Evolutionary conservation across 768 basidiomycete species (phyloP).

Genomic region (Suillus clintonianus): DNA sequence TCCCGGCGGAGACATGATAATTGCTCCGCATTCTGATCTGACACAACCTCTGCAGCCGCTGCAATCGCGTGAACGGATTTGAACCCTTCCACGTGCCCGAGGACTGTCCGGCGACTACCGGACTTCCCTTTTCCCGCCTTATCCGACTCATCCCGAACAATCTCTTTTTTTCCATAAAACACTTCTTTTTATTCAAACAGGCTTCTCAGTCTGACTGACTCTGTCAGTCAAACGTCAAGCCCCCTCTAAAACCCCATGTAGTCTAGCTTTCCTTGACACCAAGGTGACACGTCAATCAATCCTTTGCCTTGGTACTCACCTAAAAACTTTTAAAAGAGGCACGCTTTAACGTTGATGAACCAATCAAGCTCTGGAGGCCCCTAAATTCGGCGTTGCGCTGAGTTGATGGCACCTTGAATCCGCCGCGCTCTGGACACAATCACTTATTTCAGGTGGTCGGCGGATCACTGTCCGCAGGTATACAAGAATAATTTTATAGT

Average conservation of each 20-base stretch:
- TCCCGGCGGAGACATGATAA: slow-evolving; percentile 33
- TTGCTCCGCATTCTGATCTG: slow-evolving; percentile 29
- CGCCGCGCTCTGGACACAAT: not conserved
- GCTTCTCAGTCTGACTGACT: not conserved
- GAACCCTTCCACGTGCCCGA: slow-evolving; percentile 21
- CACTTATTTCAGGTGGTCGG: not conserved
- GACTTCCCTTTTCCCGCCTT: not conserved
- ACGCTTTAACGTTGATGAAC: not conserved
- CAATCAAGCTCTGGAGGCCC: not conserved
- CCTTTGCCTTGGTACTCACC: not conserved
- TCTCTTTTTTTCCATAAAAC: not conserved
- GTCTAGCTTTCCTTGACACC: not conserved
- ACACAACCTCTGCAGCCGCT: slow-evolving; percentile 12
- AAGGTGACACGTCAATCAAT: not conserved
- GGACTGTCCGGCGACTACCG: slow-evolving; percentile 14
- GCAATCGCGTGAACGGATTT: slow-evolving; percentile 28
- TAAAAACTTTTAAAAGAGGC: not conserved
- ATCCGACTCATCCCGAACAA: not conserved
- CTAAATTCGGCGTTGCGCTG: not conserved
- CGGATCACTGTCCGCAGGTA: not conserved
- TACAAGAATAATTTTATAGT: not conserved
- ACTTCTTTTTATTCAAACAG: not conserved
- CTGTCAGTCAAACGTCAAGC: not conserved
- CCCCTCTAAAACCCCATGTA: not conserved
- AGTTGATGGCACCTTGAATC: not conserved